Conservation (phyloP, 495 filamentous ascomycete genomes). For the Trichoderma erinaceum region DNA sequence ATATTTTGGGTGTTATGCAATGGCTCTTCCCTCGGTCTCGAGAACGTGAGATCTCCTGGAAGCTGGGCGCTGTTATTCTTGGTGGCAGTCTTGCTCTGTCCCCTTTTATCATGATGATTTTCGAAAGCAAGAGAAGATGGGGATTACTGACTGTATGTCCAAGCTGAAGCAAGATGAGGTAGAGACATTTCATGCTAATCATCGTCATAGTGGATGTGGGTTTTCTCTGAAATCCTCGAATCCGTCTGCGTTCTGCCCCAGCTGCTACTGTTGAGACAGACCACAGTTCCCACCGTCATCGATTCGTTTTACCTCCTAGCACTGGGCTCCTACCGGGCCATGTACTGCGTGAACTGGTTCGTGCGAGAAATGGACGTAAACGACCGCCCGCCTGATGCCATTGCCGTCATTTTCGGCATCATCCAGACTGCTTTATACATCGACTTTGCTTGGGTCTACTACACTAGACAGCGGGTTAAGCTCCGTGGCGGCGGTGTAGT, state of each 20-base stretch:
- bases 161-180: background rate
- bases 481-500: conserved; percentile 84
- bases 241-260: conserved; percentile 87
- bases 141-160: conserved; percentile 52
- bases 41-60: conserved; percentile 89
- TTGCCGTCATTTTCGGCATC: conserved; percentile 75
- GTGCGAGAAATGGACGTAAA: conserved; percentile 51
- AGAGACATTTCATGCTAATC: background rate
- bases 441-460: conserved; percentile 98
- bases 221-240: conserved; percentile 86
- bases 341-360: conserved; percentile 95
- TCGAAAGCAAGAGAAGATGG: conserved; percentile 37
- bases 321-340: conserved; percentile 79
- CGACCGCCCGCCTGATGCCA: conserved; percentile 58
- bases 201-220: conserved; percentile 58
- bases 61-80: conserved; percentile 61
- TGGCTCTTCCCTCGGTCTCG: conserved; percentile 79
- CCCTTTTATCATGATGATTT: conserved; percentile 61
- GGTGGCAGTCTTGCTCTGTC: conserved; percentile 53
- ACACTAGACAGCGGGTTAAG: conserved; percentile 87
- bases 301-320: conserved; percentile 89
- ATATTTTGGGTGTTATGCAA: conserved; percentile 83
- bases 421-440: conserved; percentile 87
- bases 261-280: conserved; percentile 84
- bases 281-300: conserved; percentile 90